Evolutionary conservation across 495 filamentous ascomycete species (phyloP).

Genomic region (Mycothermus thermophilus): DNA sequence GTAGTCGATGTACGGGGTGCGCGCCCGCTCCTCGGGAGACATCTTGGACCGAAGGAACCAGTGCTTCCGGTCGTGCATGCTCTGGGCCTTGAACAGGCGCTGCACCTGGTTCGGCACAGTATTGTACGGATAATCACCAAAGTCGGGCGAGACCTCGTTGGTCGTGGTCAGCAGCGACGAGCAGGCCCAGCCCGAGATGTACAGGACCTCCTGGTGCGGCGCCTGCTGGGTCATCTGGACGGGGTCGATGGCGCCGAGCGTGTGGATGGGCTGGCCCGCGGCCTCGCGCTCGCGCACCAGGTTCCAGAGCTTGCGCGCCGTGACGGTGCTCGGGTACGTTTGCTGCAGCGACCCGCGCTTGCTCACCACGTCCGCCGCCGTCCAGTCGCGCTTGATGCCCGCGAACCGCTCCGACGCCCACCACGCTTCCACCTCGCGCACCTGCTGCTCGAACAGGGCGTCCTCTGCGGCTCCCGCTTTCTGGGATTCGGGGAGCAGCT

Average conservation of each 20-base stretch:
- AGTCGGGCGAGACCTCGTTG: slow-evolving; percentile 93
- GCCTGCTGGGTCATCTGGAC: slow-evolving; percentile 99
- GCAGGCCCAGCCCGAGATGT: slow-evolving; percentile 95
- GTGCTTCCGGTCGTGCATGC: slow-evolving; percentile 90
- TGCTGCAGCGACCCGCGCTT: slow-evolving; percentile 82
- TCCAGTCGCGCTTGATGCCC: slow-evolving; percentile 85
- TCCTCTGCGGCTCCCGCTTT: slow-evolving; percentile 74
- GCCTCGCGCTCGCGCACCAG: slow-evolving; percentile 62
- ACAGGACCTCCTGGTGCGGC: slow-evolving; percentile 85
- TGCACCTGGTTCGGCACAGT: slow-evolving; percentile 98
- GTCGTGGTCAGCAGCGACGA: slow-evolving; percentile 82
- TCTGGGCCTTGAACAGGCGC: slow-evolving; percentile 87
- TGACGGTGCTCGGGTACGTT: slow-evolving; percentile 75
- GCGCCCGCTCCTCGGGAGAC: slow-evolving; percentile 52
- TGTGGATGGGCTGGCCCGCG: slow-evolving; percentile 77
- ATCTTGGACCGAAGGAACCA: slow-evolving; percentile 73
- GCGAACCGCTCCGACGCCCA: slow-evolving; percentile 71
- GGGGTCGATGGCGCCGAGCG: slow-evolving; percentile 94
- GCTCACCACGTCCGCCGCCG: slow-evolving; percentile 77
- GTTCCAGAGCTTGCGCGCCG: slow-evolving; percentile 90
- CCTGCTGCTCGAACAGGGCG: slow-evolving; percentile 60
- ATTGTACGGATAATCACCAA: slow-evolving; percentile 97
- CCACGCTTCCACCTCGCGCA: slow-evolving; percentile 74
- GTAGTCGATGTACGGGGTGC: slow-evolving; percentile 77
- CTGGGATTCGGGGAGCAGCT: slow-evolving; percentile 55